Evolutionary conservation across 1,139 yeast species (phyloP).

Genomic region (Pichia sp.): DNA sequence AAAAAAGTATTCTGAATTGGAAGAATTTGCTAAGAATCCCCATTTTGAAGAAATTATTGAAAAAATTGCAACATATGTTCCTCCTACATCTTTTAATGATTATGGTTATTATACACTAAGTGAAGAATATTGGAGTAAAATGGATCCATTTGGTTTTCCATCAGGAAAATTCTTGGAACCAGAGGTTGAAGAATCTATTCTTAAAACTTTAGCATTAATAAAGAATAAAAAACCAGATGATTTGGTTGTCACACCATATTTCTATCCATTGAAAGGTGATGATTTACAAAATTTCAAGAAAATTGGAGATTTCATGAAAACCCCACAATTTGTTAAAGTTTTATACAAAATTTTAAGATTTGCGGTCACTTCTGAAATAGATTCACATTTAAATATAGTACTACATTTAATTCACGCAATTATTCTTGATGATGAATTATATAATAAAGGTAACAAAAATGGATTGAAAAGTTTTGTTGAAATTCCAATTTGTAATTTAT

Average conservation of each 20-base stretch:
- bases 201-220: slow-evolving; percentile 31
- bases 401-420: slow-evolving; percentile 65
- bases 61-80: slow-evolving; percentile 52
- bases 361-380: slow-evolving; percentile 38
- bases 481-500: slow-evolving; percentile 51
- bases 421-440: slow-evolving; percentile 46
- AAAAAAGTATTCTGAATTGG: slow-evolving; percentile 45
- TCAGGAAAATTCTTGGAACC: slow-evolving; percentile 31
- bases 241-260: slow-evolving; percentile 40
- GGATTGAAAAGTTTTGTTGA: slow-evolving; percentile 43
- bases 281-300: slow-evolving; percentile 27
- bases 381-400: slow-evolving; percentile 51
- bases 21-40: slow-evolving; percentile 27
- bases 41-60: slow-evolving; percentile 43
- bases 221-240: slow-evolving; percentile 37
- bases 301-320: slow-evolving; percentile 49
- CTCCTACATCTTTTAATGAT: slow-evolving; percentile 62
- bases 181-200: slow-evolving; percentile 36
- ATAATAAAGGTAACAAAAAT: slow-evolving; percentile 34
- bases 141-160: slow-evolving; percentile 51
- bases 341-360: slow-evolving; percentile 50
- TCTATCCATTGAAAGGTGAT: slow-evolving; percentile 30
- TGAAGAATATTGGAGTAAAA: slow-evolving; percentile 43
- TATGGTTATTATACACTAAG: slow-evolving; percentile 66
- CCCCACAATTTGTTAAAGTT: slow-evolving; percentile 48